Conservation (phyloP, 1,284 basidiomycete genomes). For the Ustilago nuda region DNA sequence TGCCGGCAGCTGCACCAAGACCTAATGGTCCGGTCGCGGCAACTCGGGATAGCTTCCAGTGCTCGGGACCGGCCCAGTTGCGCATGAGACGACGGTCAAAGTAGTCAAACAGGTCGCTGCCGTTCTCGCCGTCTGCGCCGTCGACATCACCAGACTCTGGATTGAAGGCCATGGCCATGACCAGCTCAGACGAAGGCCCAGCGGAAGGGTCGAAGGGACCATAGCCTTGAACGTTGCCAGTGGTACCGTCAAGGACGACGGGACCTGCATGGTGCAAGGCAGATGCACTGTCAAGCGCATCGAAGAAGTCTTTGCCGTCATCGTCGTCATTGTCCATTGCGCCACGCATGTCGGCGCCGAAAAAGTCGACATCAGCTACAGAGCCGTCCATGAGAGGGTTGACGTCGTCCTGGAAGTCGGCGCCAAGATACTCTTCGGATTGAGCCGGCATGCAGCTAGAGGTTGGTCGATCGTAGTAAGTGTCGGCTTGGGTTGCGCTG, state of each 20-base stretch:
- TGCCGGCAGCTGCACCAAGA: conserved; percentile 24
- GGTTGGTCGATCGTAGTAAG: conserved; percentile 24
- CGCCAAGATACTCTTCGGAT: conserved; percentile 32
- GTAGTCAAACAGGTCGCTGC: conserved; percentile 78
- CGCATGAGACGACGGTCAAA: conserved; percentile 90
- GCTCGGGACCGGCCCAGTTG: conserved; percentile 98
- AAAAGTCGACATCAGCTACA: conserved; percentile 43
- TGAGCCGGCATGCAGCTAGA: conserved; percentile 21
- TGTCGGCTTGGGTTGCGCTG: conserved; percentile 28
- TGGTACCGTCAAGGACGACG: conserved; percentile 41
- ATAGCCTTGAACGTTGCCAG: conserved; percentile 35
- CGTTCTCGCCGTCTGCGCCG: conserved; percentile 45
- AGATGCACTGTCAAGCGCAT: conserved; percentile 60
- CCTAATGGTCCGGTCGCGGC: conserved; percentile 37
- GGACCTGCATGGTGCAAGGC: conserved; percentile 40
- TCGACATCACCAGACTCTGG: conserved; percentile 34
- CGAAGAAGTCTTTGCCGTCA: conserved; percentile 69
- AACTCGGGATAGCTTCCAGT: conserved; percentile 82
- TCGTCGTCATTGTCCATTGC: conserved; percentile 37
- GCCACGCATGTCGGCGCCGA: conserved; percentile 23
- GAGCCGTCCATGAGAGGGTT: conserved; percentile 26
- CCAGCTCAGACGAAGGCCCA: conserved; percentile 74
- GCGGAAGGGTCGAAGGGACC: conserved; percentile 48
- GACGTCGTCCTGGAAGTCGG: conserved; percentile 27
- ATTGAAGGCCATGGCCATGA: conserved; percentile 81